These are phyloP conservation scores for Cicer chorassanicum DNA, from an alignment of 306 rosid species.

Conservation along the genomic window DNA sequence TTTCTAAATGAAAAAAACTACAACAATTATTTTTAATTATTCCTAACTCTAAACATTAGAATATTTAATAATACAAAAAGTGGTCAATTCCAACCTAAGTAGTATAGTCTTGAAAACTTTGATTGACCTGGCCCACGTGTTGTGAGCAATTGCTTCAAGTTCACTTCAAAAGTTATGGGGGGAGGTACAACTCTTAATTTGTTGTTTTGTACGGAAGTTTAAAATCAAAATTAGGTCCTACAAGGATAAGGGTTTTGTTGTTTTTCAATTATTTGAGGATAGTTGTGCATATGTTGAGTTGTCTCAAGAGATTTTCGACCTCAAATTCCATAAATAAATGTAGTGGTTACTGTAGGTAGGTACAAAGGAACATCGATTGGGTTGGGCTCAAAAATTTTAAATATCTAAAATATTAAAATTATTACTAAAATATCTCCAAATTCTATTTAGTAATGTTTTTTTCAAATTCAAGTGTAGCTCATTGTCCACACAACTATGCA, in stretches of 20 bases:
- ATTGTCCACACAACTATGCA: no score
- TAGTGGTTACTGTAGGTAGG: conserved; percentile 27
- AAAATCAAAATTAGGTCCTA: conserved; percentile 39
- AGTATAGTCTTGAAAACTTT: not conserved
- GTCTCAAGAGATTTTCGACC: conserved; percentile 14
- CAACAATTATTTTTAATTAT: no score
- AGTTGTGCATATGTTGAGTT: conserved; percentile 30
- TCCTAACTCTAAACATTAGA: no score
- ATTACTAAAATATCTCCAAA: no score
- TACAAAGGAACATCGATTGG: not conserved
- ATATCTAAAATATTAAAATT: no score
- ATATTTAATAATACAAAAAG: no score
- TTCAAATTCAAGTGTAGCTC: no score
- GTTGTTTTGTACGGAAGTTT: conserved; percentile 37
- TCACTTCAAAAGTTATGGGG: conserved; percentile 11
- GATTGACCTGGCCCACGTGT: conserved; percentile 13
- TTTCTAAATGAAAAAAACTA: no score
- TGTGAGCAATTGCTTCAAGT: conserved; percentile 23
- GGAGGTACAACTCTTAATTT: conserved; percentile 34
- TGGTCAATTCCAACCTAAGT: no score
- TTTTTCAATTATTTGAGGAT: conserved; percentile 47
- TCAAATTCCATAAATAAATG: not conserved
- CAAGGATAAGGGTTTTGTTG: conserved; percentile 39
- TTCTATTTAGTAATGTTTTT: no score
- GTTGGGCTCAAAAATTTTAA: no score